These are phyloP conservation scores for Fusarium pininemorale DNA, from an alignment of 2,329 filamentous ascomycete species.

Conservation along the genomic window DNA sequence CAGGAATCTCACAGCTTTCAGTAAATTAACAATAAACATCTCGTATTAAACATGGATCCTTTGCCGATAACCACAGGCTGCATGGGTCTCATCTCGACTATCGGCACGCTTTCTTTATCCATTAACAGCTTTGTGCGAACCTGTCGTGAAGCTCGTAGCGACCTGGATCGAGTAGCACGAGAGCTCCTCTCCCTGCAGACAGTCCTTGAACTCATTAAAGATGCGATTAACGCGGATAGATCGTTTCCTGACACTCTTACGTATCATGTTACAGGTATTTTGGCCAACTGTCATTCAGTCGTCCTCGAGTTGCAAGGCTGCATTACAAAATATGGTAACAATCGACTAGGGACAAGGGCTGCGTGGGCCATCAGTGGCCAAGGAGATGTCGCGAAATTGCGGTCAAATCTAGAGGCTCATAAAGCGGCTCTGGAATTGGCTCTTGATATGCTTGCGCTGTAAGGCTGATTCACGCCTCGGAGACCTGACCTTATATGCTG, in stretches of 20 bases:
- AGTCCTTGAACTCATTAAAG: background rate
- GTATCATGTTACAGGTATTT: background rate
- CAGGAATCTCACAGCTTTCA: fast-evolving
- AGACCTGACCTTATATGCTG: fast-evolving
- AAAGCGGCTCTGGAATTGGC: background rate
- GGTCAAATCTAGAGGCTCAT: background rate
- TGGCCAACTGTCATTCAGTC: background rate
- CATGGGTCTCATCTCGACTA: background rate
- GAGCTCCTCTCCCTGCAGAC: background rate
- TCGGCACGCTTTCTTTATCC: background rate
- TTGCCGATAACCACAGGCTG: background rate
- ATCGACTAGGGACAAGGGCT: background rate
- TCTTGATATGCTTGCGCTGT: background rate
- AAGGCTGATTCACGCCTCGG: background rate
- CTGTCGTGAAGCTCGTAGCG: background rate
- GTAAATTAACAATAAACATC: background rate
- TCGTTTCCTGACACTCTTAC: background rate
- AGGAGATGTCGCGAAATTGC: background rate
- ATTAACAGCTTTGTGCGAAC: background rate
- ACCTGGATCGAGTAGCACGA: background rate
- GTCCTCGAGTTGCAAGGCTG: background rate
- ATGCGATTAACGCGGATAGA: background rate
- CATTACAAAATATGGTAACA: background rate
- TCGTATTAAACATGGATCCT: background rate
- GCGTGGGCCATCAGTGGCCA: background rate